A percentile compares a stretch with the other conserved stretches of the same genome.
These are phyloP conservation scores for Carex scoparia DNA, from an alignment of 176 grass and related monocot genomes.

Conservation along the genomic window DNA sequence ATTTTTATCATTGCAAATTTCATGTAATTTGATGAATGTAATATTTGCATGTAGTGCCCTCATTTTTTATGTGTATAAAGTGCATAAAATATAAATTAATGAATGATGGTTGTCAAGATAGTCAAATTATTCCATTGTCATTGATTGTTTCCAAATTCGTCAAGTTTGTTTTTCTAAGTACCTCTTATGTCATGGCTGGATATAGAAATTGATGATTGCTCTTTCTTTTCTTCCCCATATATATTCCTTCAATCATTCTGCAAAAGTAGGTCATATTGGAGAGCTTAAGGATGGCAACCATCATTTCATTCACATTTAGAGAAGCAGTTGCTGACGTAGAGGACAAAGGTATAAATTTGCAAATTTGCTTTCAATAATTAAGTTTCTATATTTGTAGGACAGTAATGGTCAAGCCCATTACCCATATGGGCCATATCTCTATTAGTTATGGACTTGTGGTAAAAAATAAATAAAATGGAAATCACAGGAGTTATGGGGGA, in stretches of 20 bases:
- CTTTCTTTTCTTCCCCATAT: background rate
- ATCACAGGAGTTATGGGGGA: no score
- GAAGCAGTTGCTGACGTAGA: conserved; percentile 95
- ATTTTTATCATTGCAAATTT: background rate
- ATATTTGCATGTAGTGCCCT: background rate
- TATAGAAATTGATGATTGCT: background rate
- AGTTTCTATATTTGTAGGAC: no score
- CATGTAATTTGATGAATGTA: background rate
- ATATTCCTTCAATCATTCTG: background rate
- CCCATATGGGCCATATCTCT: no score
- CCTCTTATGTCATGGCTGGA: background rate
- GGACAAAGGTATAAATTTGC: conserved; percentile 62
- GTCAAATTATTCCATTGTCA: background rate
- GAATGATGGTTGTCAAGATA: no score
- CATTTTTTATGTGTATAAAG: background rate
- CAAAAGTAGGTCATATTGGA: conserved; percentile 77
- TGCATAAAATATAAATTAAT: background rate
- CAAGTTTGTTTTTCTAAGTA: background rate
- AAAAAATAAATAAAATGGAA: no score
- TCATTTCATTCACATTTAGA: conserved; percentile 97
- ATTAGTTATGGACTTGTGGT: no score
- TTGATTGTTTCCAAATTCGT: background rate
- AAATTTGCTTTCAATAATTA: no score
- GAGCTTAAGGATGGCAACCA: conserved; percentile 93
- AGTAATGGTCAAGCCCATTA: no score